Percentiles rank a stretch among this genome's conserved stretches.
Conservation (phyloP, 257 asterid species). For the Plectranthus barbatus region DNA sequence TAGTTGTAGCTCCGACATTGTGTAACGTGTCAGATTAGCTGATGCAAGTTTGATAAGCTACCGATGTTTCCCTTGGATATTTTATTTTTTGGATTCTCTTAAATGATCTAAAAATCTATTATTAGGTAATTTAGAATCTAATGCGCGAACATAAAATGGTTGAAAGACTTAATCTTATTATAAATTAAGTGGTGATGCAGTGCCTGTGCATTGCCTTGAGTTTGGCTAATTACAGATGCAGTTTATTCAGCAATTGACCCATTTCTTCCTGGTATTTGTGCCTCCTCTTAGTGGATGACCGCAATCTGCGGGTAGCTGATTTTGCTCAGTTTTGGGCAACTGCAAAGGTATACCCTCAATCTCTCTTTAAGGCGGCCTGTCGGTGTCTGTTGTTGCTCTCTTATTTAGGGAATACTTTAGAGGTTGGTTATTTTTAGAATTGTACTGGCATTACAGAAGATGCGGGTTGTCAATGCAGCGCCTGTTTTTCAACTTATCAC, state of each 20-base stretch:
- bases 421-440: conserved; percentile 17
- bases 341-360: conserved; percentile 92
- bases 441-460: conserved; percentile 1
- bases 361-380: conserved; percentile 49
- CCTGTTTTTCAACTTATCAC: conserved; percentile 11
- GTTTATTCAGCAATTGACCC: conserved; percentile 93
- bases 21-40: conserved; percentile 16
- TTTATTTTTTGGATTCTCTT: conserved; percentile 16
- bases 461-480: conserved; percentile 1
- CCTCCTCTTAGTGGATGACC: conserved; percentile 99
- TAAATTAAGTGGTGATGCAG: conserved; percentile 78
- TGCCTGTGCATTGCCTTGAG: conserved; percentile 75
- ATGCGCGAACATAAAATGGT: conserved; percentile 31
- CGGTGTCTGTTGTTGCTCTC: conserved; percentile 33
- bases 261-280: conserved; percentile 96
- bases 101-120: conserved; percentile 21
- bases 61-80: conserved; percentile 15
- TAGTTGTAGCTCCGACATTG: conserved; percentile 20
- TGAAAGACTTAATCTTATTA: conserved; percentile 34
- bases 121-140: conserved; percentile 21
- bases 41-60: conserved; percentile 14
- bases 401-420: conserved; percentile 27
- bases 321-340: conserved; percentile 99
- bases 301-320: conserved; percentile 99
- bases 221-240: conserved; percentile 92